Base-by-base conservation (phyloP, 768 basidiomycete species). In the Hypholoma fasciculare region DNA sequence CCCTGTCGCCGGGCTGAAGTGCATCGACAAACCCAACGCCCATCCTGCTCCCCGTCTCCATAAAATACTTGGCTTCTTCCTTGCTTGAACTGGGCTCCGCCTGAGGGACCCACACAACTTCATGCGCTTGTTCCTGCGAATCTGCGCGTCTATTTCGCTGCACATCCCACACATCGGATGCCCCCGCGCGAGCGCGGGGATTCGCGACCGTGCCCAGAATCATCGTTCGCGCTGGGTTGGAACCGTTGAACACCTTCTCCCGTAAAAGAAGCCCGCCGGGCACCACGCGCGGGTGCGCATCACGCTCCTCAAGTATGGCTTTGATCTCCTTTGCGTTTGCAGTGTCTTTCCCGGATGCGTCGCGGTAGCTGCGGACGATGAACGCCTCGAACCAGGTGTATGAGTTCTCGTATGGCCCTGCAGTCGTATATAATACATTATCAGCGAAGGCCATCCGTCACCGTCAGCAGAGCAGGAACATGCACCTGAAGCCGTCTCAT, bases 331-430 rank as follows among this genome's bases (percentile, higher is more conserved):
- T 13, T 8, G 17, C 13, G 14, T 1, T 40, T 8, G 36, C 19
- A 37, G 23, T 1, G 38, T 19, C 17, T 8, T 52, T 17, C 12
- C n/a, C 13, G 16, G n/a, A 7, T 16, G 14, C 36, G 16, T 16
- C 26, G 19, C n/a, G 5, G 49, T 38, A 40, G 12, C 20, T 20
- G 3, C 50, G 50, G 16, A 40, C 20, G 16, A 52, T 52, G 37
- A 20, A n/a, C 13, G 34, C 34, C 39, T 52, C 50, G 20, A 52
- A 52, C 50, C 50, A 52, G 37, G 50, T 38, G 27, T 52, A 52
- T 12, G 50, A 52, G n/a, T 37, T 37, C 12, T 34, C 43, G 43
- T 46, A 30, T 37, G 42, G 30, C 16, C 34, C 30, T 54, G n/a
- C 4, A 23, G 4, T 23, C 1, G 23, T 23, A 4, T 23, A 23